A percentile compares a stretch with the other conserved stretches of the same genome.
These are phyloP conservation scores for Epichloe bromicola DNA, from an alignment of 2,329 filamentous ascomycete genomes.

Conservation along the genomic window DNA sequence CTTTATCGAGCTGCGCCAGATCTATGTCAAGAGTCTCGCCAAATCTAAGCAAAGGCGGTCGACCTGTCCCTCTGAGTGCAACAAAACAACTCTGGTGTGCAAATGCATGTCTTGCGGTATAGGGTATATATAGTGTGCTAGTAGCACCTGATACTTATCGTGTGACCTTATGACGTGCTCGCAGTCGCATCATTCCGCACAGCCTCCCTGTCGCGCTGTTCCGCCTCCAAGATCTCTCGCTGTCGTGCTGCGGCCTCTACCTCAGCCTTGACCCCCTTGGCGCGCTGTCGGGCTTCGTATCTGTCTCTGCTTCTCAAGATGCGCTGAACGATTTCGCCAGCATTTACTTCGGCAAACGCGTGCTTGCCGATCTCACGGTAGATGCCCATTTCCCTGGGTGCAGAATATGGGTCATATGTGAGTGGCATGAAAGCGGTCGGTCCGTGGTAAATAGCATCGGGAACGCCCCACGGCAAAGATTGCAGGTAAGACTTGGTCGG, in stretches of 20 bases:
- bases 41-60: no score
- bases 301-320: slow-evolving; percentile 77
- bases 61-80: not conserved
- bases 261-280: slow-evolving; percentile 77
- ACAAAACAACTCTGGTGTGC: not conserved
- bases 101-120: not conserved
- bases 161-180: not conserved
- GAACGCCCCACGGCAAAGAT: slow-evolving; percentile 58
- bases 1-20: no score
- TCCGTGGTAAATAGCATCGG: slow-evolving; percentile 86
- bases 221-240: slow-evolving; percentile 49
- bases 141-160: not conserved
- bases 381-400: slow-evolving; percentile 69
- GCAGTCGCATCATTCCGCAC: slow-evolving; percentile 11
- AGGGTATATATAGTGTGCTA: not conserved
- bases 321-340: slow-evolving; percentile 77
- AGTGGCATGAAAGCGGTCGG: slow-evolving; percentile 79
- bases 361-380: slow-evolving; percentile 69
- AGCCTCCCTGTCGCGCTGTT: slow-evolving; percentile 37
- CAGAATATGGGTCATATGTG: slow-evolving; percentile 69
- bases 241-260: slow-evolving; percentile 54
- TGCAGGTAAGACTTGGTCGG: slow-evolving; percentile 69
- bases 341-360: slow-evolving; percentile 76
- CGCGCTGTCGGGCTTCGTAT: slow-evolving; percentile 83
- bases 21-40: no score